These are phyloP conservation scores for Nitzschia sp. DNA, from an alignment of 108 stramenopile species.

Conservation along the genomic window DNA sequence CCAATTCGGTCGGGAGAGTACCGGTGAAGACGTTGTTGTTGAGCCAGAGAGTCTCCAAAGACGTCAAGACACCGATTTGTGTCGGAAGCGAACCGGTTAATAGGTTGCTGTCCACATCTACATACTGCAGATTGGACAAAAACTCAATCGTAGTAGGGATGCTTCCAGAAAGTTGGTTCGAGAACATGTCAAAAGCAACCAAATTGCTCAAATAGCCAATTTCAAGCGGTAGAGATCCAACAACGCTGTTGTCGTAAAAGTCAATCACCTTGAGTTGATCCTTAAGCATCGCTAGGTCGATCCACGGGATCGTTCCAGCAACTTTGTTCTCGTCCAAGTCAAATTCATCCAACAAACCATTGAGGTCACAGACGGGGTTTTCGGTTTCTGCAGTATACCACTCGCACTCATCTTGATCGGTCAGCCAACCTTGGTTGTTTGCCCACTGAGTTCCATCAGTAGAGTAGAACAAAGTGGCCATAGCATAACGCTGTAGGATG, in stretches of 20 bases:
- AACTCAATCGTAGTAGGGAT: constrained; percentile 38
- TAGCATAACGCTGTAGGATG: constrained; percentile 14
- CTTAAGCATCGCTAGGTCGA: not conserved
- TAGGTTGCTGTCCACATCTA: constrained; percentile 31
- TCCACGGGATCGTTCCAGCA: constrained; percentile 15
- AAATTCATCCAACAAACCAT: constrained; percentile 12
- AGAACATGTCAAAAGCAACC: constrained; percentile 23
- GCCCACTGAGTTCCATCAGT: constrained; percentile 19
- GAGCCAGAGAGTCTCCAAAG: constrained; percentile 11
- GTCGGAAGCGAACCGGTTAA: constrained; percentile 31
- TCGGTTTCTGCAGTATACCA: constrained; percentile 24
- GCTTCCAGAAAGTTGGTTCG: constrained; percentile 45
- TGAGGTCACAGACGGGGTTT: not conserved
- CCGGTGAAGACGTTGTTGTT: constrained; percentile 23
- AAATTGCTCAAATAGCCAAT: constrained; percentile 11
- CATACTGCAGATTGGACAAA: constrained; percentile 12
- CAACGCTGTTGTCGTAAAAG: constrained; percentile 20
- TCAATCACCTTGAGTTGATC: constrained; percentile 7
- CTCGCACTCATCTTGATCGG: constrained; percentile 24
- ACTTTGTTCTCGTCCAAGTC: constrained; percentile 11
- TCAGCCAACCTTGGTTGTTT: constrained; percentile 17
- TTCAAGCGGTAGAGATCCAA: not conserved
- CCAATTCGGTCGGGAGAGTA: constrained; percentile 28
- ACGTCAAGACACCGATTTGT: constrained; percentile 17
- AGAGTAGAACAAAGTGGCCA: constrained; percentile 26